Percentiles rank a stretch among this genome's conserved stretches.
phyloP scores from a whole-genome alignment of 2,329 filamentous ascomycete species.

The Penicillium janthinellum region DNA sequence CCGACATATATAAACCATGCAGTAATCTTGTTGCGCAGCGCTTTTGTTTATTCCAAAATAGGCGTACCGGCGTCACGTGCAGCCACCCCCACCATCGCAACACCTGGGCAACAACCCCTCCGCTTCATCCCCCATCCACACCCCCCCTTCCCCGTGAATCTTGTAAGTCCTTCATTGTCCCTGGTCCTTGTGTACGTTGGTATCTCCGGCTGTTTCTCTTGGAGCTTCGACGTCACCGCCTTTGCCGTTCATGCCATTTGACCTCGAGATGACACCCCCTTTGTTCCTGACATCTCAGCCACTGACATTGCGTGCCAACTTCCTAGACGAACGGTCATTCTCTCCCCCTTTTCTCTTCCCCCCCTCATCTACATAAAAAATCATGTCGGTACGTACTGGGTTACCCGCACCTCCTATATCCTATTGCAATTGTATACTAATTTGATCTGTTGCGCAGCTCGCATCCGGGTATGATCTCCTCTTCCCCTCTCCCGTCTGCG shows the following conservation, averaged over 20 bases:
- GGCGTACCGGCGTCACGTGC: slow-evolving; percentile 28
- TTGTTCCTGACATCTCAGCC: slow-evolving; percentile 16
- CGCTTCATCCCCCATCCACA: slow-evolving; percentile 30
- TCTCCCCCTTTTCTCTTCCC: slow-evolving; percentile 22
- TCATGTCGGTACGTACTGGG: slow-evolving; percentile 38
- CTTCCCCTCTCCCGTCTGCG: slow-evolving; percentile 2
- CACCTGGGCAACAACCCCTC: slow-evolving; percentile 40
- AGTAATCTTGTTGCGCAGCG: background rate
- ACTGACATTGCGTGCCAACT: slow-evolving; percentile 35
- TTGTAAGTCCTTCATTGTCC: slow-evolving; percentile 15
- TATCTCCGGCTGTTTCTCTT: background rate
- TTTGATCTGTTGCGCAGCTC: slow-evolving; percentile 28
- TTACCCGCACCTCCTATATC: background rate
- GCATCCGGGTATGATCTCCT: slow-evolving; percentile 37
- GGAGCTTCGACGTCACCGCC: background rate
- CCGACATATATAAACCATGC: background rate
- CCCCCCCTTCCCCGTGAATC: slow-evolving; percentile 18
- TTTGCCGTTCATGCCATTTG: background rate
- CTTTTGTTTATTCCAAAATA: slow-evolving; percentile 20
- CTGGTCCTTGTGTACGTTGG: slow-evolving; percentile 14
- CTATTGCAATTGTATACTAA: slow-evolving; percentile 9
- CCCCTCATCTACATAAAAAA: slow-evolving; percentile 28
- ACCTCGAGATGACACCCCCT: slow-evolving; percentile 1
- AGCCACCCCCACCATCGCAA: slow-evolving; percentile 36
- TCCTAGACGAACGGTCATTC: slow-evolving; percentile 27